phyloP scores from a whole-genome alignment of 129 eudicot species.

The Artemisia argyi region DNA sequence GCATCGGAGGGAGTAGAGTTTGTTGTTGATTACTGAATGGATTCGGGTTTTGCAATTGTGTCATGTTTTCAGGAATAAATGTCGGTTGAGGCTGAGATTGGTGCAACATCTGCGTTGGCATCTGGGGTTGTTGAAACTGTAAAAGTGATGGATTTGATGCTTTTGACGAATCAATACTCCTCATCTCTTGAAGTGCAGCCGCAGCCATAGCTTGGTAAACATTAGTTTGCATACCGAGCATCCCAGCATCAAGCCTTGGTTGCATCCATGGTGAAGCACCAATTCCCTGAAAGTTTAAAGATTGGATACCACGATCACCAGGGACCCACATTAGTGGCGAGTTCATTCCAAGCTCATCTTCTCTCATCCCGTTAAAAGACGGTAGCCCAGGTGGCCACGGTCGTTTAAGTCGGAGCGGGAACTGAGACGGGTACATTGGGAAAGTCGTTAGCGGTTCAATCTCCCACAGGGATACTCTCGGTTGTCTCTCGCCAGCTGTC shows the following conservation, averaged over 20 bases:
- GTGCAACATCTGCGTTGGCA: slow-evolving; percentile 60
- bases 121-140: slow-evolving; percentile 71
- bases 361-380: slow-evolving; percentile 43
- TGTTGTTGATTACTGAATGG: slow-evolving; percentile 43
- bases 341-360: slow-evolving; percentile 51
- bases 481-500: slow-evolving; percentile 95
- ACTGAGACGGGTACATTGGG: slow-evolving; percentile 94
- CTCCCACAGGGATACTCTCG: slow-evolving; percentile 93
- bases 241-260: slow-evolving; percentile 67
- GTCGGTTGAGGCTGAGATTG: slow-evolving; percentile 45
- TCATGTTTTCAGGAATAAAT: slow-evolving; percentile 32
- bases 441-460: slow-evolving; percentile 88
- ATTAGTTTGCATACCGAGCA: slow-evolving; percentile 70
- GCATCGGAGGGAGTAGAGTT: slow-evolving; percentile 28
- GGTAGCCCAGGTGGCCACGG: slow-evolving; percentile 89
- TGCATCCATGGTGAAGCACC: slow-evolving; percentile 81
- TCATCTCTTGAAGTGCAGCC: slow-evolving; percentile 67
- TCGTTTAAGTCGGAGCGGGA: slow-evolving; percentile 79
- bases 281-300: slow-evolving; percentile 75
- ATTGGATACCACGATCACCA: slow-evolving; percentile 53
- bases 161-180: slow-evolving; percentile 65
- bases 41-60: slow-evolving; percentile 47
- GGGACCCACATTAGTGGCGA: slow-evolving; percentile 71
- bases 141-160: slow-evolving; percentile 36
- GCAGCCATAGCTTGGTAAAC: slow-evolving; percentile 83